These are phyloP conservation scores for Lizonia empirigonia DNA, from an alignment of 2,329 filamentous ascomycete genomes.

Conservation along the genomic window DNA sequence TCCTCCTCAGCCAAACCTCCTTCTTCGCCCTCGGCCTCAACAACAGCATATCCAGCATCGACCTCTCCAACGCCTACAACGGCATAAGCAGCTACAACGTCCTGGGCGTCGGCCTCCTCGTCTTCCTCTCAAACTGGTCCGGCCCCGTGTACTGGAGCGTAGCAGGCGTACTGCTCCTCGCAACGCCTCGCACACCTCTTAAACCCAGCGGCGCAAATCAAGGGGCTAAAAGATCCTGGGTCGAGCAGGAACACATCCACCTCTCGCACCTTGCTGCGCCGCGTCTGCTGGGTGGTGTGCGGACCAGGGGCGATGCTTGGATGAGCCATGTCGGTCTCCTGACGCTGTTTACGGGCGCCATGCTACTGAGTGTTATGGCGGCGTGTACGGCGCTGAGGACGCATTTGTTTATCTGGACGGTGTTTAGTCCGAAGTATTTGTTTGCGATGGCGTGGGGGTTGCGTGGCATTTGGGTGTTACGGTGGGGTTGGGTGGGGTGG, in stretches of 20 bases:
- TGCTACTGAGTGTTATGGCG: slow-evolving; percentile 77
- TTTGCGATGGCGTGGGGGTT: slow-evolving; percentile 89
- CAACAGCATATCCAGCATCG: slow-evolving; percentile 94
- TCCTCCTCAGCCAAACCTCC: slow-evolving; percentile 78
- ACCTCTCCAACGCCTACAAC: slow-evolving; percentile 94
- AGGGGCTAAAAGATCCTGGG: slow-evolving; percentile 33
- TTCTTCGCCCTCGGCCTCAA: slow-evolving; percentile 93
- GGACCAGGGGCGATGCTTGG: no score
- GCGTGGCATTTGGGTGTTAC: slow-evolving; percentile 72
- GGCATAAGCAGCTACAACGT: slow-evolving; percentile 83
- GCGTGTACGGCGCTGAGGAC: slow-evolving; percentile 83
- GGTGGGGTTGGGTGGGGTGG: slow-evolving; percentile 40
- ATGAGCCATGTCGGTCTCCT: slow-evolving; percentile 64
- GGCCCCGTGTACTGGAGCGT: slow-evolving; percentile 88
- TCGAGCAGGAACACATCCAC: slow-evolving; percentile 36
- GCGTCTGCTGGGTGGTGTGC: no score
- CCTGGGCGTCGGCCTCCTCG: slow-evolving; percentile 77
- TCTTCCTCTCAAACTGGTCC: slow-evolving; percentile 90
- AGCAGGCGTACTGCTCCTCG: slow-evolving; percentile 63
- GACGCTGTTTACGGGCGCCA: slow-evolving; percentile 72
- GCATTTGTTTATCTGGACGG: slow-evolving; percentile 97
- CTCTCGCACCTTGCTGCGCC: slow-evolving; percentile 31
- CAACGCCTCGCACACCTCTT: no score
- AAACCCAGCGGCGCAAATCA: slow-evolving; percentile 20
- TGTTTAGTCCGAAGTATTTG: slow-evolving; percentile 95